These are phyloP conservation scores for Stylosanthes scabra DNA, from an alignment of 331 rosid genomes.

Conservation along the genomic window DNA sequence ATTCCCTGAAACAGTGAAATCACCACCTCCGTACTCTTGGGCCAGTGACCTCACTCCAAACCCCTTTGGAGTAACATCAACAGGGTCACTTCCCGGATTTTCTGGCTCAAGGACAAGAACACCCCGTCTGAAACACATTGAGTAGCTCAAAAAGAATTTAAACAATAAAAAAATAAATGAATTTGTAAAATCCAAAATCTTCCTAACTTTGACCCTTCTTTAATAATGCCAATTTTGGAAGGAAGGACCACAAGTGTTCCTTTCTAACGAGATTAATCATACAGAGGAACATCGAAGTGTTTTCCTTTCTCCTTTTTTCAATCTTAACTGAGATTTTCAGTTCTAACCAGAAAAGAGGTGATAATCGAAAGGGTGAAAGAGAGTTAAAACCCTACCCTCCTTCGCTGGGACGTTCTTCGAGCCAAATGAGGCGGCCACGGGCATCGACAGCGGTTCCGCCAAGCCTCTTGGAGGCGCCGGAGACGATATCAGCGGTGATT, in stretches of 20 bases:
- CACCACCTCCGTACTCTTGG: constrained; percentile 97
- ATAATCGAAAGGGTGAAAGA: neutral
- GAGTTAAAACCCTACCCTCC: constrained; percentile 58
- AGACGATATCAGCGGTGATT: constrained; percentile 82
- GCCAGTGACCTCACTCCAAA: constrained; percentile 84
- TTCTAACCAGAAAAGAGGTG: neutral
- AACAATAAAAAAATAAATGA: neutral
- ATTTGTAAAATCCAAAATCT: constrained; percentile 12
- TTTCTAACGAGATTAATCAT: no score
- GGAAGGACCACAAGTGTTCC: no score
- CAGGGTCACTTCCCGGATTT: constrained; percentile 59
- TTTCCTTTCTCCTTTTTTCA: neutral
- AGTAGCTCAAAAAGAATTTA: neutral
- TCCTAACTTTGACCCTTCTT: neutral
- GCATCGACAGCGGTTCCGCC: constrained; percentile 79
- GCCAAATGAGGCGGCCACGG: constrained; percentile 83
- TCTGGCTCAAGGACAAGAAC: constrained; percentile 85
- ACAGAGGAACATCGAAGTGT: neutral
- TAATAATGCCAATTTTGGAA: neutral
- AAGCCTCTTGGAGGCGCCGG: constrained; percentile 82
- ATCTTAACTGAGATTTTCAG: no score
- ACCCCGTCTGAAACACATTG: constrained; percentile 60
- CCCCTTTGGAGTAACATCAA: constrained; percentile 86
- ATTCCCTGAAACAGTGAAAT: constrained; percentile 74
- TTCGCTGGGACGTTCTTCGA: constrained; percentile 87